Conservation (phyloP, 2,329 filamentous ascomycete genomes). For the Xylaria sp. region DNA sequence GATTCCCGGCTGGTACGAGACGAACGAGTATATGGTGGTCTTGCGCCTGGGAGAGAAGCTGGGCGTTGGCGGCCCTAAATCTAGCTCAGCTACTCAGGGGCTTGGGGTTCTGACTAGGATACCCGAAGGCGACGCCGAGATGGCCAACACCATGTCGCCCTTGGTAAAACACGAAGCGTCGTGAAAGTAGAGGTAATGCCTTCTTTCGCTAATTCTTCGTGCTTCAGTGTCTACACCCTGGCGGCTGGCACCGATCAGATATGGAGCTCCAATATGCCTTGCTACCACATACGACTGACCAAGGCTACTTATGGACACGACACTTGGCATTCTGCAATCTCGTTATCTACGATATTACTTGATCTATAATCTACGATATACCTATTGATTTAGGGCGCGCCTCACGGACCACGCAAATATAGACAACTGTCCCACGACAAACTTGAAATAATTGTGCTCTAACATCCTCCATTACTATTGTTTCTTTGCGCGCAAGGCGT, state of each 20-base stretch:
- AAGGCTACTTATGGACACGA: slow-evolving; percentile 7
- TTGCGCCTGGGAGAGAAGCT: slow-evolving; percentile 88
- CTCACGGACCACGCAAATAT: slow-evolving; percentile 23
- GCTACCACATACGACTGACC: neutral
- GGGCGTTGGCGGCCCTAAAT: slow-evolving; percentile 61
- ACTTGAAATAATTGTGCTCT: slow-evolving; percentile 31
- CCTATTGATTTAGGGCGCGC: slow-evolving; percentile 6
- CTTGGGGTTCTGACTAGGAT: slow-evolving; percentile 66
- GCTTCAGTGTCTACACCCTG: slow-evolving; percentile 5
- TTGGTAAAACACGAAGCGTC: slow-evolving; percentile 52
- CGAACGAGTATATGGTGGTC: slow-evolving; percentile 80
- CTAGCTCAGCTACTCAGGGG: slow-evolving; percentile 47
- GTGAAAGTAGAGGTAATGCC: slow-evolving; percentile 48
- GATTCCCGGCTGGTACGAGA: slow-evolving; percentile 73
- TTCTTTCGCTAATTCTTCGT: slow-evolving; percentile 15
- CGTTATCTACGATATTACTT: slow-evolving; percentile 15
- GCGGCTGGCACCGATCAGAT: slow-evolving; percentile 8
- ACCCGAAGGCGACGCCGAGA: slow-evolving; percentile 67
- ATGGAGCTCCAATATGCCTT: neutral
- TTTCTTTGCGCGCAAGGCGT: neutral
- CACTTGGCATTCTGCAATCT: neutral
- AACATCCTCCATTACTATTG: slow-evolving; percentile 3
- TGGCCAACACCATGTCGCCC: slow-evolving; percentile 53
- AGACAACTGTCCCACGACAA: slow-evolving; percentile 40
- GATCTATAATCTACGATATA: slow-evolving; percentile 22